A percentile compares a stretch with the other conserved stretches of the same genome.
These are phyloP conservation scores for Lumnitzera littorea DNA, from an alignment of 345 rosid genomes.

Conservation along the genomic window DNA sequence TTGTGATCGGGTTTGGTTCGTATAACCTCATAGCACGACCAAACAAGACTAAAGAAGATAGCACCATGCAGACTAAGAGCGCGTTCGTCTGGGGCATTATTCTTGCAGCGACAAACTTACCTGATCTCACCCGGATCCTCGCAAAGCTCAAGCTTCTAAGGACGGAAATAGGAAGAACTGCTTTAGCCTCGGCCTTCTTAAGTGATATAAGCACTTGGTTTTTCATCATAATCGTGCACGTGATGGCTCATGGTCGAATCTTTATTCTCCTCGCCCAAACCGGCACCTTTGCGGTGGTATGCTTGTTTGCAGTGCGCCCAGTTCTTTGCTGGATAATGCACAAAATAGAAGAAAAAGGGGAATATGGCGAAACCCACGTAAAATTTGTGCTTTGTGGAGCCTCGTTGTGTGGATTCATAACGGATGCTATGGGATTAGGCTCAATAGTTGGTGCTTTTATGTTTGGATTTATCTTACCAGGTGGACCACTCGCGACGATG, in stretches of 20 bases:
- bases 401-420: constrained; percentile 29
- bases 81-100: constrained; percentile 40
- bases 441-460: constrained; percentile 58
- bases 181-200: constrained; percentile 40
- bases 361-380: constrained; percentile 28
- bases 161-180: constrained; percentile 42
- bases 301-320: constrained; percentile 34
- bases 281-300: constrained; percentile 16
- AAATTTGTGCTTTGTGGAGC: constrained; percentile 39
- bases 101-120: constrained; percentile 53
- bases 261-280: constrained; percentile 13
- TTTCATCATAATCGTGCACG: constrained; percentile 20
- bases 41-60: neutral
- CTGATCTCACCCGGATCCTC: constrained; percentile 44
- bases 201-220: constrained; percentile 49
- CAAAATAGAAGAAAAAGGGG: constrained; percentile 16
- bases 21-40: constrained; percentile 14
- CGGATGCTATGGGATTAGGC: constrained; percentile 41
- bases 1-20: constrained; percentile 21
- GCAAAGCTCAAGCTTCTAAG: constrained; percentile 63
- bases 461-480: constrained; percentile 55
- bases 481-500: constrained; percentile 20
- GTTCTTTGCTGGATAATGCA: constrained; percentile 26
- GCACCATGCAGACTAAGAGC: constrained; percentile 16
- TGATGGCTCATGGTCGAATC: constrained; percentile 5